phyloP scores from a whole-genome alignment of 148 eudicot genomes.

The Beta vulgaris region DNA sequence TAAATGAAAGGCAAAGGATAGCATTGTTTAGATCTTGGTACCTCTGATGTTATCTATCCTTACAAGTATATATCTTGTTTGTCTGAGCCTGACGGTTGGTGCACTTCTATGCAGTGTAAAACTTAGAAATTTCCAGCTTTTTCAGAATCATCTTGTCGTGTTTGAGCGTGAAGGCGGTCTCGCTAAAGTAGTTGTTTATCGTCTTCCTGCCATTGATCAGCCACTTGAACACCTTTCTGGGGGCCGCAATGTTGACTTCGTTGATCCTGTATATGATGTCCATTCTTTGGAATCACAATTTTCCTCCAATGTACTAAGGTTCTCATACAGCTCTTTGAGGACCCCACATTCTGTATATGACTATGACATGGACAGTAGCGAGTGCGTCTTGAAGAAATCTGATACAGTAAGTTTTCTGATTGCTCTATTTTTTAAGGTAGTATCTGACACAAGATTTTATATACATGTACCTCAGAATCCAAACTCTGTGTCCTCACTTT shows the following conservation, averaged over 20 bases:
- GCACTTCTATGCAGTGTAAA: constrained; percentile 56
- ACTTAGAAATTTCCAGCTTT: constrained; percentile 62
- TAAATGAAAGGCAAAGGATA: not conserved
- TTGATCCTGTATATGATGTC: constrained; percentile 75
- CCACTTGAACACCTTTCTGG: constrained; percentile 60
- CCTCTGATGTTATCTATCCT: not conserved
- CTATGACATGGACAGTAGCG: constrained; percentile 83
- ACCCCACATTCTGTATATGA: constrained; percentile 77
- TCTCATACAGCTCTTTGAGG: constrained; percentile 81
- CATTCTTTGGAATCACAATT: constrained; percentile 56
- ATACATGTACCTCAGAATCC: not conserved
- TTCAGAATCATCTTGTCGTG: constrained; percentile 69
- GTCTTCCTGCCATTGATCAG: constrained; percentile 71
- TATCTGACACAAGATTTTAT: not conserved
- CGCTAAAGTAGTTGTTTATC: constrained; percentile 49
- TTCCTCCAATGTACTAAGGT: constrained; percentile 67
- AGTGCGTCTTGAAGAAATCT: constrained; percentile 68
- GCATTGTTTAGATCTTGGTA: not conserved
- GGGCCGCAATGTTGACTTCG: constrained; percentile 62
- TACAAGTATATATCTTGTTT: not conserved
- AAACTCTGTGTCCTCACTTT: no score
- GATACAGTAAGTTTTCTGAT: constrained; percentile 50
- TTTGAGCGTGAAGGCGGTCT: constrained; percentile 75
- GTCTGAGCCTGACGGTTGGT: constrained; percentile 17
- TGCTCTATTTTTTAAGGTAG: not conserved